phyloP scores from a whole-genome alignment of 2,329 filamentous ascomycete genomes.

The Sarocladium strictum region DNA sequence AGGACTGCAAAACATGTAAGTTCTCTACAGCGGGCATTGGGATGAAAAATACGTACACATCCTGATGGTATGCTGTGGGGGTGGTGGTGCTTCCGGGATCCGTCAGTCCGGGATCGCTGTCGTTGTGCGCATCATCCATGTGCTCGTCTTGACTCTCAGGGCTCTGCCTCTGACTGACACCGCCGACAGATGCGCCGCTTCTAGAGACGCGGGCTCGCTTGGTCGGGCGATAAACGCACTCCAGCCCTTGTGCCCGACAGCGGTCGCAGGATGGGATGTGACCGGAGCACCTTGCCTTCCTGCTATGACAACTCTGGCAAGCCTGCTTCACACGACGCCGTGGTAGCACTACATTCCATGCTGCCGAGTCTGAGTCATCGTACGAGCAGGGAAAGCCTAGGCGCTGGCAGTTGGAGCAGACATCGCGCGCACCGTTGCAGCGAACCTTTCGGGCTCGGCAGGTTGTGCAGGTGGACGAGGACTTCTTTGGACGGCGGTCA shows the following conservation, averaged over 20 bases:
- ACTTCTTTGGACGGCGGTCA: slow-evolving; percentile 33
- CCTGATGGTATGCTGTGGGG: slow-evolving; percentile 26
- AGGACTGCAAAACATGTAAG: slow-evolving; percentile 22
- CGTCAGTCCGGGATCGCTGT: slow-evolving; percentile 28
- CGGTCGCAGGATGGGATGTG: slow-evolving; percentile 48
- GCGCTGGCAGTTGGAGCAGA: slow-evolving; percentile 54
- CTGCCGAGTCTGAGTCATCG: slow-evolving; percentile 33
- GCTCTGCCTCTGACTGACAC: slow-evolving; percentile 18
- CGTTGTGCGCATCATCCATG: slow-evolving; percentile 26
- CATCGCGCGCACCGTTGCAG: slow-evolving; percentile 46
- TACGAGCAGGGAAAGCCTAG: slow-evolving; percentile 53
- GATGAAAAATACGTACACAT: slow-evolving; percentile 23
- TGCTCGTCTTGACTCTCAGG: slow-evolving; percentile 29
- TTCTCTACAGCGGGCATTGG: neutral
- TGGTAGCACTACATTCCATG: slow-evolving; percentile 39
- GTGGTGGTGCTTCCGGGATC: slow-evolving; percentile 27
- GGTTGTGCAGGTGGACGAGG: slow-evolving; percentile 45
- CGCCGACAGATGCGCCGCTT: slow-evolving; percentile 16
- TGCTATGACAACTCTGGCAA: slow-evolving; percentile 51
- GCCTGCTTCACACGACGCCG: slow-evolving; percentile 50
- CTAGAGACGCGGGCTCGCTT: slow-evolving; percentile 30
- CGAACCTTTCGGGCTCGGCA: slow-evolving; percentile 53
- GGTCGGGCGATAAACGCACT: slow-evolving; percentile 48
- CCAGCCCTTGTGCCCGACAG: slow-evolving; percentile 44
- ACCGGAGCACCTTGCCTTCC: slow-evolving; percentile 54